Evolutionary conservation across 2,329 filamentous ascomycete genomes (phyloP).

Genomic region (Calcarisporium arbuscula): DNA sequence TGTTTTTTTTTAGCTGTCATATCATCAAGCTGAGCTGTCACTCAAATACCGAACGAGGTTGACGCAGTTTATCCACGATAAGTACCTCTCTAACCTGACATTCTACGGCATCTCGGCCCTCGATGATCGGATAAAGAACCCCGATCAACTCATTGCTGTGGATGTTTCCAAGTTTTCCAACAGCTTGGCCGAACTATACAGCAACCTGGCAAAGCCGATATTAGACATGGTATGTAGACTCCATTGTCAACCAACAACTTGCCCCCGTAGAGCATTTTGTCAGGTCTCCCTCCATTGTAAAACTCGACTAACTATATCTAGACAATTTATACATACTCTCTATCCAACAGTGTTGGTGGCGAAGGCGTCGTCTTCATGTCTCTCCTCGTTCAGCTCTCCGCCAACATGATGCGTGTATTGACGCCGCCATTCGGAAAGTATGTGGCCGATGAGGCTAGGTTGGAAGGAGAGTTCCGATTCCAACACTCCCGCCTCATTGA

Average conservation of each 20-base stretch:
- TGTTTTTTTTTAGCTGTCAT: conserved; percentile 68
- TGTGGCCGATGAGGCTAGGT: conserved; percentile 86
- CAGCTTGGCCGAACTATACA: conserved; percentile 89
- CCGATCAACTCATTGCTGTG: conserved; percentile 93
- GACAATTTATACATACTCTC: conserved; percentile 87
- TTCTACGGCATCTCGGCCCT: conserved; percentile 95
- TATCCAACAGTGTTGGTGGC: conserved; percentile 91
- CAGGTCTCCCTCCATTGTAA: too few species aligned
- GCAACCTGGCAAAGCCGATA: conserved; percentile 89
- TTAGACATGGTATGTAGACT: conserved; percentile 68
- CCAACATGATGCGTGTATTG: conserved; percentile 85
- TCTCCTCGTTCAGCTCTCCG: conserved; percentile 85
- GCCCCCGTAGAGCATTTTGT: not conserved
- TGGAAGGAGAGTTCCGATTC: conserved; percentile 95
- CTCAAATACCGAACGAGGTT: conserved; percentile 88
- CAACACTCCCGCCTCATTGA: conserved; percentile 93
- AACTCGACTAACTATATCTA: conserved; percentile 23
- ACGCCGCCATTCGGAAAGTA: conserved; percentile 97
- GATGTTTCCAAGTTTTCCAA: conserved; percentile 96
- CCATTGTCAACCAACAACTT: not conserved
- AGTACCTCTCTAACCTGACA: conserved; percentile 94
- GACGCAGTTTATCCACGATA: conserved; percentile 91
- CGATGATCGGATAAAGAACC: conserved; percentile 97
- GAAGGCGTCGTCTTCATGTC: conserved; percentile 96
- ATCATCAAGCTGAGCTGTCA: conserved; percentile 92